These are phyloP conservation scores for Coniochaeta hoffmannii DNA, from an alignment of 2,329 filamentous ascomycete species.

Conservation along the genomic window DNA sequence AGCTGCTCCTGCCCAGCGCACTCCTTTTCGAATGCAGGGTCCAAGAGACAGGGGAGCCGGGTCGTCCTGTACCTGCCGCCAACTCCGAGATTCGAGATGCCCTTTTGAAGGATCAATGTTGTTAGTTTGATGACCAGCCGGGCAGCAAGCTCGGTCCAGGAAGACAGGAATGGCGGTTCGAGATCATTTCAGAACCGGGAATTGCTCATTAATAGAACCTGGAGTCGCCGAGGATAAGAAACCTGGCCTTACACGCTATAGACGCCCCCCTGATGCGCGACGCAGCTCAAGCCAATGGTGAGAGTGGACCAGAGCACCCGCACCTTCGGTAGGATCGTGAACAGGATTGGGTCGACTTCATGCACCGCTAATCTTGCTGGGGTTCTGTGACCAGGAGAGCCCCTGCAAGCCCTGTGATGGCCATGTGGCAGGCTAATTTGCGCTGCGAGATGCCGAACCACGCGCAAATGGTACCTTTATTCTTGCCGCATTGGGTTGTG, in stretches of 20 bases:
- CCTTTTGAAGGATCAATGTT: not conserved
- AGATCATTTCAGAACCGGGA: not conserved
- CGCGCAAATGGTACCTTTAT: not conserved
- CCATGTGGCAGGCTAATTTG: constrained; percentile 14
- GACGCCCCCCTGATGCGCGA: constrained; percentile 3
- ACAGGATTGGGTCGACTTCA: constrained; percentile 16
- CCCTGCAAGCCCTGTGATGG: not conserved
- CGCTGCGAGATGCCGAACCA: not conserved
- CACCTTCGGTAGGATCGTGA: constrained; percentile 9
- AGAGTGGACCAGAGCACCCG: constrained; percentile 7
- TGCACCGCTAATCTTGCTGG: constrained; percentile 19
- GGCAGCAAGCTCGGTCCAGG: not conserved
- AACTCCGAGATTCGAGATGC: not conserved
- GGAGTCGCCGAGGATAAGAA: not conserved
- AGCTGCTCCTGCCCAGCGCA: not conserved
- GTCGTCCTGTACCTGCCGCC: not conserved
- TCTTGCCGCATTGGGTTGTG: not conserved
- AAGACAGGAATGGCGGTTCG: not conserved
- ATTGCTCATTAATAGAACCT: not conserved
- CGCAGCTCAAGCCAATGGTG: not conserved
- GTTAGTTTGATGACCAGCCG: not conserved
- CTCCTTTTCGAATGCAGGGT: not conserved
- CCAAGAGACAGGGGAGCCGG: not conserved
- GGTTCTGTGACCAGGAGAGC: constrained; percentile 11
- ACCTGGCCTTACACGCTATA: constrained; percentile 3